Evolutionary conservation across 495 filamentous ascomycete genomes (phyloP), one percentile per base, ranked within the genome.

Genomic region (Penicillium egyptiacum): DNA sequence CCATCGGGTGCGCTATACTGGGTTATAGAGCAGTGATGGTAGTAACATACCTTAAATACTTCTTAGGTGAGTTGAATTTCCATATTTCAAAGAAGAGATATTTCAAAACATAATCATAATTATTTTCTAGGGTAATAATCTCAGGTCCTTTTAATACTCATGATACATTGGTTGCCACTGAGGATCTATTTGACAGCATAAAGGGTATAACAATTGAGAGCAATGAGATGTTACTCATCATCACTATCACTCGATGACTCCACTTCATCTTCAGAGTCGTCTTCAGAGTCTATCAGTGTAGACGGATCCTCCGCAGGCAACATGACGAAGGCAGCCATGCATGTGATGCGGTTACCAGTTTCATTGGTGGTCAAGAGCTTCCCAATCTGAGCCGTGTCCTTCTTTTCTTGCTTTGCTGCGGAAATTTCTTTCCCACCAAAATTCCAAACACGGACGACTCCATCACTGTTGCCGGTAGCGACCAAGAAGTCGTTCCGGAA

Each of bases 291-390:
- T 30, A 70, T 55, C 19, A 70, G 61, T 7, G 63, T 66, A 8
- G 68, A 69, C 31, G 68, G 60, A 55, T 75, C 70, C 46, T 76
- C 73, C 1, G 75, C 61, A 43, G 71, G 64, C 56, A 77, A 50
- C 92, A 98, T 96, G 56, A 89, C 75, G 70, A 96, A 98, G 42
- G 88, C 86, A 55, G 79, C 84, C 60, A 98, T 55, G 69, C 94
- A 98, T 11, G 92, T 98, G 57, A 98, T 92, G 46, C 94, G 81
- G 68, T 92, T 88, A 31, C 86, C 85, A 8, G 92, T 97, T 68
- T 90, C 87, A 60, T 92, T 92, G 51, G 84, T 86, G 12, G 84
- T 91, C 43, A 96, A 64, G 37, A 96, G 71, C 56, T 75, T 80
- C 31, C 92, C 93, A 22, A 91, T 73, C 60, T 89, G 86, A 45